Evolutionary conservation across 306 rosid genomes (phyloP), one percentile per base, ranked within the genome.

Genomic region (Pyrus bretschneideri): DNA sequence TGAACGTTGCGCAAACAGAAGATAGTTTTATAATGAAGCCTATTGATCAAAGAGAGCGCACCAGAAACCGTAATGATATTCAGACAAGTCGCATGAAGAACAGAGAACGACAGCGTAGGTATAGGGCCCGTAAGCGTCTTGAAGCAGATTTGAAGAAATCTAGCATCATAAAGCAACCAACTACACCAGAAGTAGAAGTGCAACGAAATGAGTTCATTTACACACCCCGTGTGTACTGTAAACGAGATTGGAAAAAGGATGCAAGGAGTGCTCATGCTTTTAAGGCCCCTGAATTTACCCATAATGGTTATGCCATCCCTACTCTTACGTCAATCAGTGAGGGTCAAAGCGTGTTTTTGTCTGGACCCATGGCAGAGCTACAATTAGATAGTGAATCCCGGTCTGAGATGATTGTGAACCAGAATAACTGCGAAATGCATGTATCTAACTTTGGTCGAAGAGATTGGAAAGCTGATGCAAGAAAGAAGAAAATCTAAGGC

Each of bases 391-490:
- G 75, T 54, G 87, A 72, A 72, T 49, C 67, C 17, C 88, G 61
- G 19, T 77, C 76, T 19, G 85, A 74, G 75, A 69, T 80, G 54
- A 72, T 89, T 52, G 44, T 6, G n/a, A 30, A 78, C 68, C n/a
- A 62, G 57, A 83, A 22, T 49, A 71, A 51, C 79, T 64, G 66
- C 64, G 86, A 82, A 77, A 79, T 77, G 44, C 85, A 80, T 49
- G 87, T 86, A 78, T 33, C 83, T 74, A 83, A 72, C 42, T 52
- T 77, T 12, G 76, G 89, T 63, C 81, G 91, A 40, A 90, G 98
- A 88, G 86, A 92, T 64, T 94, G 97, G 98, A 94, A 92, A 85
- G 96, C 95, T 29, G 97, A 94, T 76, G 97, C 97, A 33, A 92
- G 98, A 86, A 92, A 82, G 85, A 89, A 83, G 89, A 88, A 73